Percentiles rank a stretch among this genome's conserved stretches.
phyloP scores from a whole-genome alignment of 2,329 filamentous ascomycete genomes.

The Exophiala oligosperma region DNA sequence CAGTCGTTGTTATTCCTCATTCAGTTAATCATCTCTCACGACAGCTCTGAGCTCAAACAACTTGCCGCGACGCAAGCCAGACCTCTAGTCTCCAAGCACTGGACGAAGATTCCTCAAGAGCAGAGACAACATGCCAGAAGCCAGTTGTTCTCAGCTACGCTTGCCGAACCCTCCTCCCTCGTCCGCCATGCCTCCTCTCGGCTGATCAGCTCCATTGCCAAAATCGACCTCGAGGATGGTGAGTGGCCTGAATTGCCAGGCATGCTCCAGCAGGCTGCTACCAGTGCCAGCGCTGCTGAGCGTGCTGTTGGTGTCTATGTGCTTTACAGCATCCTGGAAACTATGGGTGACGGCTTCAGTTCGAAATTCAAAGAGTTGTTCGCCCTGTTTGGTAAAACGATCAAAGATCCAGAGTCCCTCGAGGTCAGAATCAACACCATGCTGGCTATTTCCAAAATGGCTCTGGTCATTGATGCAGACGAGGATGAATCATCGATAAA shows the following conservation, averaged over 20 bases:
- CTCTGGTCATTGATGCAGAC: slow-evolving; percentile 84
- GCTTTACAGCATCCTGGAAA: slow-evolving; percentile 87
- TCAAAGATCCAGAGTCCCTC: slow-evolving; percentile 84
- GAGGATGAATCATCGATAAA: slow-evolving; percentile 74
- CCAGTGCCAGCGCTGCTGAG: slow-evolving; percentile 71
- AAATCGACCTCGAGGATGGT: slow-evolving; percentile 80
- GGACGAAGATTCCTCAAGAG: slow-evolving; percentile 69
- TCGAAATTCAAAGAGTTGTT: slow-evolving; percentile 80
- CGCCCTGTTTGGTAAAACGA: slow-evolving; percentile 78
- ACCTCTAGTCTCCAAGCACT: slow-evolving; percentile 81
- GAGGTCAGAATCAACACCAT: slow-evolving; percentile 95
- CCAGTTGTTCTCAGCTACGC: slow-evolving; percentile 78
- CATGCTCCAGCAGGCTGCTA: slow-evolving; percentile 76
- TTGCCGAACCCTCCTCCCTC: slow-evolving; percentile 74
- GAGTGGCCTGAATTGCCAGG: slow-evolving; percentile 81
- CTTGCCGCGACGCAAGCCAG: slow-evolving; percentile 87
- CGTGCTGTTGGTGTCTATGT: slow-evolving; percentile 92
- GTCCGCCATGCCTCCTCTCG: slow-evolving; percentile 85
- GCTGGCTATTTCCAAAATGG: slow-evolving; percentile 81
- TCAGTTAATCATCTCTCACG: slow-evolving; percentile 81
- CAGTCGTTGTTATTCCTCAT: slow-evolving; percentile 82
- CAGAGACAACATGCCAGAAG: slow-evolving; percentile 80
- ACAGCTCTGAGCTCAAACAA: slow-evolving; percentile 72
- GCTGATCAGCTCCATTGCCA: slow-evolving; percentile 82
- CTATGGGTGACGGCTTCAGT: slow-evolving; percentile 78